Percentiles rank a stretch among this genome's conserved stretches.
These are phyloP conservation scores for Herpetomonas muscarum DNA, from an alignment of 208 protist genomes.

Conservation along the genomic window DNA sequence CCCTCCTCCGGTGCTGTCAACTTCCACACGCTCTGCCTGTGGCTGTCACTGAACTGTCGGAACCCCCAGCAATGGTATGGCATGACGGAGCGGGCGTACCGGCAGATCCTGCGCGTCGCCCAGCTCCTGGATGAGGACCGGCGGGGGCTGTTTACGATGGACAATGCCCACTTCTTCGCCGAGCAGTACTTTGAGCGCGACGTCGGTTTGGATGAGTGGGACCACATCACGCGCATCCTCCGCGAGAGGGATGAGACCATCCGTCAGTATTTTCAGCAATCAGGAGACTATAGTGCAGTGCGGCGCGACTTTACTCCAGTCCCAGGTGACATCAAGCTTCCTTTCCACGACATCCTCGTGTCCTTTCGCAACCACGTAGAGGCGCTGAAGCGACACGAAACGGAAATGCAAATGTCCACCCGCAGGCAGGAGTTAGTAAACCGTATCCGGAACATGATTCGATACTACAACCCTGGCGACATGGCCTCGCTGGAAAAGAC, in stretches of 20 bases:
- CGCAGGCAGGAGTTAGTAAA: slow-evolving; percentile 6
- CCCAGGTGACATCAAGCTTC: slow-evolving; percentile 22
- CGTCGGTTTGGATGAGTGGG: slow-evolving; percentile 35
- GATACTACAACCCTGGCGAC: slow-evolving; percentile 37
- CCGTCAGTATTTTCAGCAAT: slow-evolving; percentile 26
- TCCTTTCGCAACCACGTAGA: slow-evolving; percentile 30
- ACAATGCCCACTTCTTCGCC: slow-evolving; percentile 39
- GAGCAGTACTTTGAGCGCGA: slow-evolving; percentile 61
- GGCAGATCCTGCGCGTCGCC: slow-evolving; percentile 32
- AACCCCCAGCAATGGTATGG: slow-evolving; percentile 44
- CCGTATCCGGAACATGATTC: slow-evolving; percentile 30
- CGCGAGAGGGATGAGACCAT: slow-evolving; percentile 22
- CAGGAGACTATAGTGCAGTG: background rate
- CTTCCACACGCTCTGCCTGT: slow-evolving; percentile 49
- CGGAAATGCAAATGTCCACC: background rate
- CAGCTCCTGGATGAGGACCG: slow-evolving; percentile 46
- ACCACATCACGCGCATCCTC: slow-evolving; percentile 22
- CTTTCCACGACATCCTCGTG: slow-evolving; percentile 50
- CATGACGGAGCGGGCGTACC: slow-evolving; percentile 32
- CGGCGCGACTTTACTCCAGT: background rate
- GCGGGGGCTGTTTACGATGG: slow-evolving; percentile 51
- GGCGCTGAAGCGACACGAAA: slow-evolving; percentile 12
- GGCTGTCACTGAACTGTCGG: slow-evolving; percentile 39
- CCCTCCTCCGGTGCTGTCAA: slow-evolving; percentile 23
- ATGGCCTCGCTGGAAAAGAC: slow-evolving; percentile 16